Conservation (phyloP, 2,329 filamentous ascomycete genomes). For the Diplocarpon rosae region DNA sequence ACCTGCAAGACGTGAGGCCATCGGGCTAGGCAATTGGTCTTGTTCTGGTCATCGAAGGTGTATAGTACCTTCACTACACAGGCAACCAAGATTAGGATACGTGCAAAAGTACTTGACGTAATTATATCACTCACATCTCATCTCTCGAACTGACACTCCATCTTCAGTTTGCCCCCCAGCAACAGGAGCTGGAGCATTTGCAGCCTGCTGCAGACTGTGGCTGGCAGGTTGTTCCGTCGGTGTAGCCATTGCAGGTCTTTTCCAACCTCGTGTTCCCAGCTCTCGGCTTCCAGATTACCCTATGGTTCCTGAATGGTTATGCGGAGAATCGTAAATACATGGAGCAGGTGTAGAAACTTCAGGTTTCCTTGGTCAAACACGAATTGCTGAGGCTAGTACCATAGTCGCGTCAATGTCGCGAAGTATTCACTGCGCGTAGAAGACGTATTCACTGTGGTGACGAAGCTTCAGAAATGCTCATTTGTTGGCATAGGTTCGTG, state of each 20-base stretch:
- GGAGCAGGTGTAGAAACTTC: conserved; percentile 5
- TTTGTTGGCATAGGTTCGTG: not conserved
- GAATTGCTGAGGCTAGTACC: conserved; percentile 19
- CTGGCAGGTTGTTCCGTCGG: conserved; percentile 13
- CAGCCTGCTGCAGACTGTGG: conserved; percentile 12
- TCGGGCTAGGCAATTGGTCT: conserved; percentile 80
- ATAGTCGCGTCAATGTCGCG: conserved; percentile 18
- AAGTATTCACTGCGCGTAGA: conserved; percentile 12
- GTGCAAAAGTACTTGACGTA: not conserved
- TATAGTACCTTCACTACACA: conserved; percentile 85
- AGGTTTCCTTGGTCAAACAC: conserved; percentile 7
- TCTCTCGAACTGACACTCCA: conserved; percentile 42
- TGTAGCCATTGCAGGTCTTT: conserved; percentile 22
- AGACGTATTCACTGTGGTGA: not conserved
- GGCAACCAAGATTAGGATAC: conserved; percentile 13
- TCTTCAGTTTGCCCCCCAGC: conserved; percentile 29
- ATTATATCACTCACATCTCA: conserved; percentile 49
- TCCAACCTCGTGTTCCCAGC: conserved; percentile 14
- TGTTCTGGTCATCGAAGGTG: conserved; percentile 83
- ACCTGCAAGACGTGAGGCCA: conserved; percentile 71
- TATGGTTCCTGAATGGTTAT: conserved; percentile 12
- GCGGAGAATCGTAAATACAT: conserved; percentile 15
- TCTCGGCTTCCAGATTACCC: conserved; percentile 8
- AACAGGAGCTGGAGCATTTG: conserved; percentile 12
- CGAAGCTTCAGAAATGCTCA: not conserved